Percentiles rank a stretch among this genome's conserved stretches.
phyloP scores from a whole-genome alignment of 208 protist genomes.

The Perkinsela sp. region DNA sequence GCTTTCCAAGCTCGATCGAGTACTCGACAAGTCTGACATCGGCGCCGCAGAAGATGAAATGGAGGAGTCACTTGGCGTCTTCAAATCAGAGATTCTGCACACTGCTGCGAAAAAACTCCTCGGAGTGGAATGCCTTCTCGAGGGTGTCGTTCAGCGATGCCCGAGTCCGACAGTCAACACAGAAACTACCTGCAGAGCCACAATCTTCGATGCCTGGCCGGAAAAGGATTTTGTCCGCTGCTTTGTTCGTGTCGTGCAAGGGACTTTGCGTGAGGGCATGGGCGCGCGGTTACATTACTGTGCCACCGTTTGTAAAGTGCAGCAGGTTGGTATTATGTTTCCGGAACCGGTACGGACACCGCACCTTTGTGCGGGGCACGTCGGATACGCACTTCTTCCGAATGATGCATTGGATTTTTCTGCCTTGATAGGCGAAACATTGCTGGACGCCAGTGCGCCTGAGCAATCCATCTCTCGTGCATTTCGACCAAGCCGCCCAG shows the following conservation, averaged over 20 bases:
- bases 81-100: conserved; percentile 42
- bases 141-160: conserved; percentile 60
- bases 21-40: conserved; percentile 26
- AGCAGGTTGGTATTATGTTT: conserved; percentile 72
- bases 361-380: conserved; percentile 62
- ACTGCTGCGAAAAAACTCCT: conserved; percentile 66
- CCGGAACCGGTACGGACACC: conserved; percentile 46
- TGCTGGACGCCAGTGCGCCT: conserved; percentile 20
- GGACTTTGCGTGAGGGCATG: conserved; percentile 42
- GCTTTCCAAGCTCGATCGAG: conserved; percentile 58
- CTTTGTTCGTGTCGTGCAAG: conserved; percentile 58
- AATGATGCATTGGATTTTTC: conserved; percentile 39
- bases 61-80: conserved; percentile 46
- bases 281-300: conserved; percentile 23
- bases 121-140: conserved; percentile 52
- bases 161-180: conserved; percentile 20
- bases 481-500: conserved; percentile 42
- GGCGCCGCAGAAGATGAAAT: conserved; percentile 35
- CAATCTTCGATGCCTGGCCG: conserved; percentile 29
- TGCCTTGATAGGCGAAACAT: conserved; percentile 74
- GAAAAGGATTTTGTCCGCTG: conserved; percentile 21
- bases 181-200: background rate
- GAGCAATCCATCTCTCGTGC: conserved; percentile 12
- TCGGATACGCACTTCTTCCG: conserved; percentile 71
- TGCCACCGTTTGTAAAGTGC: conserved; percentile 32